phyloP scores from a whole-genome alignment of 352 stramenopile species.

The Phytopythium chamaehyphon region DNA sequence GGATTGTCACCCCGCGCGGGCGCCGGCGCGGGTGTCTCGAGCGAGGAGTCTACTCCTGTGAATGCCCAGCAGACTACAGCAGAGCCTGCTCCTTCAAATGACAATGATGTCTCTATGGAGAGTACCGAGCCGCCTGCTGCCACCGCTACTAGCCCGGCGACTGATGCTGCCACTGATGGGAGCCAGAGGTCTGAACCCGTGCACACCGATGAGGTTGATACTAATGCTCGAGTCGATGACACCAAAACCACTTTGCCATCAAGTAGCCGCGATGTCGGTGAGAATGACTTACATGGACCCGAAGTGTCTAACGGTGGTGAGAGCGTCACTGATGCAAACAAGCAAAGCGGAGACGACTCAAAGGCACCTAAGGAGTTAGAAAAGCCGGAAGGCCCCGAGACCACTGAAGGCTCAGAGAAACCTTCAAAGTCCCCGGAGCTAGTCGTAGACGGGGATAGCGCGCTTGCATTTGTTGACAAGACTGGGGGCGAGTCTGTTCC shows the following conservation, averaged over 20 bases:
- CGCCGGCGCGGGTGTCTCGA: not conserved
- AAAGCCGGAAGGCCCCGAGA: too few relatives aligned
- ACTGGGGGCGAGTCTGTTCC: constrained; percentile 21
- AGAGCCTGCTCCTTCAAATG: too few relatives aligned
- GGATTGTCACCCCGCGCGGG: not conserved
- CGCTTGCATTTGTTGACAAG: constrained; percentile 67
- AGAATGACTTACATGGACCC: not conserved
- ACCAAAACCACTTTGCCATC: not conserved
- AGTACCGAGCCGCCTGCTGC: not conserved
- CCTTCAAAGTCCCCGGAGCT: not conserved
- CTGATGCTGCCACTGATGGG: too few relatives aligned
- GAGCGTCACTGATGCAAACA: not conserved
- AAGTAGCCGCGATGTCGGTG: not conserved
- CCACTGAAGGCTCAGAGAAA: not conserved
- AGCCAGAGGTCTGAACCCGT: too few relatives aligned
- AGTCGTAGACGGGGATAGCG: constrained; percentile 24
- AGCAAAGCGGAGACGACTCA: not conserved
- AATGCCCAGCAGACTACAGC: not conserved
- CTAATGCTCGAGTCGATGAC: too few relatives aligned
- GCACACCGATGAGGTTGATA: too few relatives aligned
- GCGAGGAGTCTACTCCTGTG: not conserved
- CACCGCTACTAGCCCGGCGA: too few relatives aligned
- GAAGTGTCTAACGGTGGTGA: not conserved
- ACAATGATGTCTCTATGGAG: too few relatives aligned
- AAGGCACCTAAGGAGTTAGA: not conserved